Evolutionary conservation across 1,139 yeast species (phyloP), one percentile per base, ranked within the genome.

Genomic region (Komagataea norvegica): DNA sequence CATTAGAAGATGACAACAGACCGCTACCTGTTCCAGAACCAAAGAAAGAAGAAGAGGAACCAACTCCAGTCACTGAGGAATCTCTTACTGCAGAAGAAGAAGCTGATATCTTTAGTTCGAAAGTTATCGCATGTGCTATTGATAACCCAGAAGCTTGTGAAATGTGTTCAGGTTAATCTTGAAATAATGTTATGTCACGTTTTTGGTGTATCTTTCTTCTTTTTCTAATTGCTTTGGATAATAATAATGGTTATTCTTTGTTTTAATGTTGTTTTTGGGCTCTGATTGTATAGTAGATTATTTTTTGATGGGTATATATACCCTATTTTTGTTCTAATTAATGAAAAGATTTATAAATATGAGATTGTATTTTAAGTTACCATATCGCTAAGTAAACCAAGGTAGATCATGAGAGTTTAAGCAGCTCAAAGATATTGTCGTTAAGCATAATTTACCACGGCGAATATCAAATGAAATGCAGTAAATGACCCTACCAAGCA

Each of bases 71-170:
- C 43, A 56, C 50, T 8, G 55, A 47, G 20, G 45, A 19, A 10
- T 6, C 29, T 3, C 20, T 46, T 19, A 39, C 38, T 5, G 49
- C 40, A 10, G 62, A 48, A 8, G 75, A 67, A 46, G 56, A 58
- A 33, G 55, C 52, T 28, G 68, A 64, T 40, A 91, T 91, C 55
- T 91, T 72, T 74, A 87, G 91, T 62, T 84, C 95, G 24, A 81
- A 88, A 67, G 97, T 83, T 30, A 77, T 91, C 65, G 96, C 96
- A 29, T 91, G 98, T 71, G 95, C 97, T 40, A 88, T 91, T 62
- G 79, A 84, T 62, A 91, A 91, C 68, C 96, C 96, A 43, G 97
- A 86, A 65, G 78, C 97, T 33, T 91, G 98, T 68, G 91, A 91
- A 60, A 91, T 91, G 98, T 91, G 98, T 72, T 89, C 97, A 46